These are phyloP conservation scores for Sapria himalayana DNA, from an alignment of 345 rosid species.

Conservation along the genomic window DNA sequence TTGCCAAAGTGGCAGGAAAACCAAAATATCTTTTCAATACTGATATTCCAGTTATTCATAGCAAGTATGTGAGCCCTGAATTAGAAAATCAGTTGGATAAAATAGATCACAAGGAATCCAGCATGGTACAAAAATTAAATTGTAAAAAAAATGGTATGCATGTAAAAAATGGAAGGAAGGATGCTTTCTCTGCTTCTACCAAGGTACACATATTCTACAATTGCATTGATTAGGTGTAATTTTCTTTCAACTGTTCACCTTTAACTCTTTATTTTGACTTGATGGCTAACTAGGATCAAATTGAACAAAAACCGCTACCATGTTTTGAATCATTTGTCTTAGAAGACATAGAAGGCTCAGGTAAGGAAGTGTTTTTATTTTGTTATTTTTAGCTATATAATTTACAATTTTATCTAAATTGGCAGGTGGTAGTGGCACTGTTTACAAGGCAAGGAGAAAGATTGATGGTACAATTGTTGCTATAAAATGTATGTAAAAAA, in stretches of 20 bases:
- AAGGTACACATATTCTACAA: constrained; percentile 14
- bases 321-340: constrained; percentile 50
- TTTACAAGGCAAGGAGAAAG: constrained; percentile 60
- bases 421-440: constrained; percentile 89
- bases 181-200: constrained; percentile 10
- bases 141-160: constrained; percentile 11
- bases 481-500: constrained; percentile 55
- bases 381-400: neutral
- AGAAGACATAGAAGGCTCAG: constrained; percentile 89
- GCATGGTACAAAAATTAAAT: constrained; percentile 12
- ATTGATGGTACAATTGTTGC: constrained; percentile 54
- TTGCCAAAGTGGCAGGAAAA: constrained; percentile 8
- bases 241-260: neutral
- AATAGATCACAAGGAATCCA: constrained; percentile 12
- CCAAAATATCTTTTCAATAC: constrained; percentile 7
- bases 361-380: constrained; percentile 16
- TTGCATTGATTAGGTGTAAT: neutral
- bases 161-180: constrained; percentile 22
- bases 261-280: constrained; percentile 2
- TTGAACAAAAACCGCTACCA: constrained; percentile 28
- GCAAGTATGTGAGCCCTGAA: constrained; percentile 11
- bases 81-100: constrained; percentile 19
- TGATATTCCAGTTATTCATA: constrained; percentile 5
- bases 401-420: constrained; percentile 4
- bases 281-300: constrained; percentile 21